These are phyloP conservation scores for Aschersonia sp. DNA, from an alignment of 2,329 filamentous ascomycete species.

Conservation along the genomic window DNA sequence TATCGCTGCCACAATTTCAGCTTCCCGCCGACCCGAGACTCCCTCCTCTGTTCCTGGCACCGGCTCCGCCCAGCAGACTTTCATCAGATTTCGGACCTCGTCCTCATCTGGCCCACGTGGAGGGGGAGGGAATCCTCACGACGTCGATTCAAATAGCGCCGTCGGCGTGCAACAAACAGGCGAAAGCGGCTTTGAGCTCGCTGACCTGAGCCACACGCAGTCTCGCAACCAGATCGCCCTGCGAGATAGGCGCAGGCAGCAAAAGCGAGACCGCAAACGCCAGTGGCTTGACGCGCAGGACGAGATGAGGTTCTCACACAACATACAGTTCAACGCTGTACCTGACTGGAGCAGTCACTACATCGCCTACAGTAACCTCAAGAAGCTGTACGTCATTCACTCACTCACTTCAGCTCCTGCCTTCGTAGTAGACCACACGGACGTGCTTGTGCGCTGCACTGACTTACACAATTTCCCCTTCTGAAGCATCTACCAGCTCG, in stretches of 20 bases:
- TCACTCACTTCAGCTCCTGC: background rate
- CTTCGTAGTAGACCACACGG: background rate
- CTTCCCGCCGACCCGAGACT: conserved; percentile 13
- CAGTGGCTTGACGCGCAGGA: conserved; percentile 56
- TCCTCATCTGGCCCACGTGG: conserved; percentile 11
- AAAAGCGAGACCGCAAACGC: conserved; percentile 48
- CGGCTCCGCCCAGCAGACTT: conserved; percentile 9
- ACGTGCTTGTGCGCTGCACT: background rate
- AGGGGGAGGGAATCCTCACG: conserved; percentile 20
- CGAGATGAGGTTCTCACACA: conserved; percentile 99
- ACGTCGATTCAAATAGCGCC: conserved; percentile 1
- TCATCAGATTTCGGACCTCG: conserved; percentile 6
- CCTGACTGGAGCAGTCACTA: conserved; percentile 99
- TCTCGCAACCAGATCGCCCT: conserved; percentile 14
- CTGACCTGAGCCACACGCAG: conserved; percentile 20
- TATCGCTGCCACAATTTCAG: conserved; percentile 19
- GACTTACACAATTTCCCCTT: background rate
- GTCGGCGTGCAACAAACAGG: conserved; percentile 1
- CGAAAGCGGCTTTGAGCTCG: conserved; percentile 22
- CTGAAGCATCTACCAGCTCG: conserved; percentile 77
- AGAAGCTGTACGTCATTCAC: conserved; percentile 64
- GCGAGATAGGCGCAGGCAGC: conserved; percentile 14
- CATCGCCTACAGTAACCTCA: conserved; percentile 95
- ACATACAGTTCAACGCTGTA: conserved; percentile 97
- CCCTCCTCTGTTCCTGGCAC: conserved; percentile 24